phyloP scores from a whole-genome alignment of 495 filamentous ascomycete genomes.

The Jackrogersella minutella region DNA sequence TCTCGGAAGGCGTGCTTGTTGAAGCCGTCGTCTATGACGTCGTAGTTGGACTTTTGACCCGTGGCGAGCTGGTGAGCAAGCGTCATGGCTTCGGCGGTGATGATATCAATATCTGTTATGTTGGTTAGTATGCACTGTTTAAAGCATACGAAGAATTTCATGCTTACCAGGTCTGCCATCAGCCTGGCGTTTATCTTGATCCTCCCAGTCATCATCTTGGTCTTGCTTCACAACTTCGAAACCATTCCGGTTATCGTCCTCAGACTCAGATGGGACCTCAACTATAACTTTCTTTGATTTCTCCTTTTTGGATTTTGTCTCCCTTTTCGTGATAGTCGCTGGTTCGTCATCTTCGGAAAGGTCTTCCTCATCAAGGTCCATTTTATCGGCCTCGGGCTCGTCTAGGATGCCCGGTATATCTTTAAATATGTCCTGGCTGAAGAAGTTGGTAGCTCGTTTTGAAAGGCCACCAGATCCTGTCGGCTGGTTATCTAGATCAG shows the following conservation, averaged over 20 bases:
- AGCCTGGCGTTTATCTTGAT: slow-evolving; percentile 69
- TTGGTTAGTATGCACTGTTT: slow-evolving; percentile 40
- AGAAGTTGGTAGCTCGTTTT: slow-evolving; percentile 85
- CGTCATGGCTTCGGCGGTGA: slow-evolving; percentile 98
- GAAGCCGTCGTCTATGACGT: slow-evolving; percentile 89
- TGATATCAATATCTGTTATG: slow-evolving; percentile 89
- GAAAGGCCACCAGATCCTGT: slow-evolving; percentile 67
- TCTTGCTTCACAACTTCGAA: slow-evolving; percentile 65
- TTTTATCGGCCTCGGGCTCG: slow-evolving; percentile 56
- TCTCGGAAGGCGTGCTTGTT: slow-evolving; percentile 93
- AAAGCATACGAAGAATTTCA: not conserved
- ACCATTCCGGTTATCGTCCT: slow-evolving; percentile 55
- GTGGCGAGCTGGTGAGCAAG: slow-evolving; percentile 92
- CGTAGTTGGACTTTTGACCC: slow-evolving; percentile 77
- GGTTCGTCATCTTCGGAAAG: slow-evolving; percentile 30
- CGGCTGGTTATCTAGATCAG: slow-evolving; percentile 58
- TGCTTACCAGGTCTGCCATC: slow-evolving; percentile 73
- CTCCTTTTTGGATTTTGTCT: slow-evolving; percentile 30
- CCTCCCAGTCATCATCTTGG: slow-evolving; percentile 70
- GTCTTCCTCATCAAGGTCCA: slow-evolving; percentile 62
- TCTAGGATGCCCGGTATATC: slow-evolving; percentile 70
- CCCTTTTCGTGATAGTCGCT: slow-evolving; percentile 13
- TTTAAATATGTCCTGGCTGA: slow-evolving; percentile 94
- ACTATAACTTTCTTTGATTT: slow-evolving; percentile 42
- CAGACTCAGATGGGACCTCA: slow-evolving; percentile 45